phyloP scores from a whole-genome alignment of 2,329 filamentous ascomycete genomes.

The Trichoderma sp. region DNA sequence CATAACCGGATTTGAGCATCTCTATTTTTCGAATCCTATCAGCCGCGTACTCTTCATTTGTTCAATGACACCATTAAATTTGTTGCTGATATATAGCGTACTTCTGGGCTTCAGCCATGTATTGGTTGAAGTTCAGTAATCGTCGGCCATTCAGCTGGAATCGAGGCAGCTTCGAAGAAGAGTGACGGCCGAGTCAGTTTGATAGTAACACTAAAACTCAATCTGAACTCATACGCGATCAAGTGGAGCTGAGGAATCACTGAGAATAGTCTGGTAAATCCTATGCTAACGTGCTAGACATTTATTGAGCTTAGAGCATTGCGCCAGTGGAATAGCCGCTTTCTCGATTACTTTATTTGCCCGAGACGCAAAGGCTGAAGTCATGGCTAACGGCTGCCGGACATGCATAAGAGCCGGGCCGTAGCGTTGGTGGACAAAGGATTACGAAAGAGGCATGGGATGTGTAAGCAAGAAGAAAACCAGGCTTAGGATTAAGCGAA shows the following conservation, averaged over 20 bases:
- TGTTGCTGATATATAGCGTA: background rate
- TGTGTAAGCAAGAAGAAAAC: background rate
- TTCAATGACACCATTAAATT: background rate
- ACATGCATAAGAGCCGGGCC: background rate
- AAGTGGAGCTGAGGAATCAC: background rate
- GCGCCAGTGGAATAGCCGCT: background rate
- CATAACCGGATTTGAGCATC: background rate
- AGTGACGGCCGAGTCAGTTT: background rate
- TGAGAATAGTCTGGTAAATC: background rate
- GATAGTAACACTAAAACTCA: background rate
- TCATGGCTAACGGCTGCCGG: background rate
- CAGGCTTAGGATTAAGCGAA: background rate
- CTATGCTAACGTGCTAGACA: background rate
- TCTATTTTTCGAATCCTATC: background rate
- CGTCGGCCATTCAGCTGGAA: background rate
- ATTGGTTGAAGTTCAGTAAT: background rate
- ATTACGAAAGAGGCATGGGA: background rate
- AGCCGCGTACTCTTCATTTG: background rate
- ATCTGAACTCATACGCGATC: background rate
- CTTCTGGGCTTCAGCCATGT: background rate
- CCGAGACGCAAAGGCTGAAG: background rate
- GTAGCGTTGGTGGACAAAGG: background rate
- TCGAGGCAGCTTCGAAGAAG: background rate
- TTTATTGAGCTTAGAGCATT: background rate
- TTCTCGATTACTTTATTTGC: constrained; percentile 7